Conservation (phyloP, 805 yeast genomes). For the Candida incommunis region DNA sequence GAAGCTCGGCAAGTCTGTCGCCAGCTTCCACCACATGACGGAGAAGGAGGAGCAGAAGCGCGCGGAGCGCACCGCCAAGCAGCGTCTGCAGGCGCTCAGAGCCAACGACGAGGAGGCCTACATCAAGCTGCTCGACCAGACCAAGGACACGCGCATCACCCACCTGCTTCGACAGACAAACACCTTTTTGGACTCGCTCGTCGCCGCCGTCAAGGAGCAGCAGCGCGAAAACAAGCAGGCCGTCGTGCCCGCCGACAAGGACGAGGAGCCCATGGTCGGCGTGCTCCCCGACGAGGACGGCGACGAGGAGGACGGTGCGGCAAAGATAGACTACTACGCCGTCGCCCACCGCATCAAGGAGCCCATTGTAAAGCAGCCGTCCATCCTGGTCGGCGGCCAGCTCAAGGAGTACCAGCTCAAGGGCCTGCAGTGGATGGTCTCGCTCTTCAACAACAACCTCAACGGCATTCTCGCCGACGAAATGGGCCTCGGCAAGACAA, state of each 20-base stretch:
- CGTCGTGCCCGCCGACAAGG: slow-evolving; percentile 8
- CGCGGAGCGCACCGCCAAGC: slow-evolving; percentile 89
- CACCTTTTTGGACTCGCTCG: slow-evolving; percentile 75
- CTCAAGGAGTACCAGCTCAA: slow-evolving; percentile 86
- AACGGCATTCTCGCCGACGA: slow-evolving; percentile 97
- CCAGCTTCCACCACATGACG: slow-evolving; percentile 52
- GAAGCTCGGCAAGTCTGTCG: slow-evolving; percentile 19
- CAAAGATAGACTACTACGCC: slow-evolving; percentile 74
- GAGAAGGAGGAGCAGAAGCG: slow-evolving; percentile 85
- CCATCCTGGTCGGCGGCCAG: slow-evolving; percentile 76
- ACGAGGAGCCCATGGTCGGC: slow-evolving; percentile 4
- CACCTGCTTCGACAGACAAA: slow-evolving; percentile 87
- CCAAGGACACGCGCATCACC: slow-evolving; percentile 95
- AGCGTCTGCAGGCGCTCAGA: slow-evolving; percentile 91
- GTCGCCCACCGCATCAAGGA: slow-evolving; percentile 87
- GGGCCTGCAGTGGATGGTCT: slow-evolving; percentile 98
- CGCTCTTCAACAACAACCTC: slow-evolving; percentile 79
- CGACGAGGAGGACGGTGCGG: slow-evolving; percentile 36
- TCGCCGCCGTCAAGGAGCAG: slow-evolving; percentile 81
- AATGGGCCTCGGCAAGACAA: slow-evolving; percentile 97
- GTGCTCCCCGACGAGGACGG: slow-evolving; percentile 19
- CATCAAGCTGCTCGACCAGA: slow-evolving; percentile 84
- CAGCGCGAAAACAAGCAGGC: slow-evolving; percentile 43
- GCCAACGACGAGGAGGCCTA: slow-evolving; percentile 97
- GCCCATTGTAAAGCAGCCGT: slow-evolving; percentile 65